Evolutionary conservation across 768 basidiomycete species (phyloP).

Genomic region (Auriculariales sp.): DNA sequence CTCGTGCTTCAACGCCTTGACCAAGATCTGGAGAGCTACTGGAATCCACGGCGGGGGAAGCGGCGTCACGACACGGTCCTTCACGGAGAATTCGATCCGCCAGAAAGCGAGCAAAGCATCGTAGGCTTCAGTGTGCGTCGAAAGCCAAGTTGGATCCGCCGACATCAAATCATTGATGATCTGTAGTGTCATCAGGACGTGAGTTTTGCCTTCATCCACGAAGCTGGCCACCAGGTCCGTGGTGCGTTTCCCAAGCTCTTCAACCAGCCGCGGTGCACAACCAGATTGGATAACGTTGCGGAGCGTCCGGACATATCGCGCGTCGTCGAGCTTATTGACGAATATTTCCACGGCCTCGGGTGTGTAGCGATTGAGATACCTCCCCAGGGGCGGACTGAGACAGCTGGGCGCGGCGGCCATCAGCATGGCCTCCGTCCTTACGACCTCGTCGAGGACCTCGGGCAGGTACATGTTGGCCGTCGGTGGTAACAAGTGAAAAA

Average conservation of each 20-base stretch:
- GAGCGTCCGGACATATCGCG: constrained; percentile 69
- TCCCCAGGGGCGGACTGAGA: constrained; percentile 84
- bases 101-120: constrained; percentile 64
- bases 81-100: constrained; percentile 29
- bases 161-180: constrained; percentile 64
- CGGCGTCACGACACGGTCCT: constrained; percentile 1
- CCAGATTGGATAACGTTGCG: constrained; percentile 69
- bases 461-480: constrained; percentile 88
- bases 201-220: constrained; percentile 29
- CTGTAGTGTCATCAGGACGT: constrained; percentile 56
- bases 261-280: constrained; percentile 57
- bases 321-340: constrained; percentile 59
- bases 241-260: constrained; percentile 50
- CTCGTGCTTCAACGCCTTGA: constrained; percentile 49
- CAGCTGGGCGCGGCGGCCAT: constrained; percentile 82
- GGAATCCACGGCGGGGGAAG: constrained; percentile 33
- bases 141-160: constrained; percentile 56
- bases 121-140: constrained; percentile 48
- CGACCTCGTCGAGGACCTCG: constrained; percentile 72
- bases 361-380: constrained; percentile 85
- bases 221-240: constrained; percentile 35
- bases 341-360: constrained; percentile 77
- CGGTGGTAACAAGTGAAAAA: constrained; percentile 90
- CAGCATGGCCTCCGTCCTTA: constrained; percentile 83
- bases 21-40: constrained; percentile 64